These are phyloP conservation scores for Coniophora puteana DNA, from an alignment of 1,284 basidiomycete genomes.

Conservation along the genomic window DNA sequence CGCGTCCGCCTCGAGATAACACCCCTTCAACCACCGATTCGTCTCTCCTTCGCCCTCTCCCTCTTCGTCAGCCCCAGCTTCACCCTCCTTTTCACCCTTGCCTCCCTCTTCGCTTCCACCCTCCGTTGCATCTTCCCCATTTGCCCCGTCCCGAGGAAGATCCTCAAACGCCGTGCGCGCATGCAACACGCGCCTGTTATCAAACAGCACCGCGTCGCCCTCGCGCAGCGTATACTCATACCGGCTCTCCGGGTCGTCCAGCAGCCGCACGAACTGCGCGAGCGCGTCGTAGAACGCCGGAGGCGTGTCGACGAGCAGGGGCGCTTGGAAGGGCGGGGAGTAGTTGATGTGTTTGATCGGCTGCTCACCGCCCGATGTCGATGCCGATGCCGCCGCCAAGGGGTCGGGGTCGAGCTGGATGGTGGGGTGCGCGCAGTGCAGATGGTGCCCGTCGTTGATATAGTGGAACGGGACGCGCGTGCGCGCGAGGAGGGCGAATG, in stretches of 20 bases:
- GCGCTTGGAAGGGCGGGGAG: conserved; percentile 94
- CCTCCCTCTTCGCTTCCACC: conserved; percentile 12
- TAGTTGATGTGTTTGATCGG: conserved; percentile 78
- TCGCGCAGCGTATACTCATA: conserved; percentile 74
- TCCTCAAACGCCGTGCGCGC: conserved; percentile 79
- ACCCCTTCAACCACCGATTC: conserved; percentile 72
- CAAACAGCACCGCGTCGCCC: conserved; percentile 89
- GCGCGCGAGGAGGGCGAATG: conserved; percentile 59
- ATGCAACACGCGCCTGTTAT: conserved; percentile 92
- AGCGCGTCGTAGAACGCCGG: conserved; percentile 66
- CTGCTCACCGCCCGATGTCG: conserved; percentile 7
- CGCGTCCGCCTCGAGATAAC: conserved; percentile 69
- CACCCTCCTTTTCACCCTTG: conserved; percentile 12
- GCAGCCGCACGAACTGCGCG: conserved; percentile 53
- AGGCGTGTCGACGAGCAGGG: conserved; percentile 50
- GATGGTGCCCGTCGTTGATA: conserved; percentile 85
- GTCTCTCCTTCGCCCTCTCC: conserved; percentile 33
- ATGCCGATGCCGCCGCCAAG: conserved; percentile 10
- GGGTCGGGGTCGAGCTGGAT: conserved; percentile 55
- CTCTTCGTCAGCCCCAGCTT: conserved; percentile 6
- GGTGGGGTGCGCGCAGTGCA: conserved; percentile 78
- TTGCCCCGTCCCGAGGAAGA: conserved; percentile 15
- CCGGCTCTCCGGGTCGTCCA: conserved; percentile 53
- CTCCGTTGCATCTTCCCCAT: conserved; percentile 10
- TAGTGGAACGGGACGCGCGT: conserved; percentile 86